Evolutionary conservation across 352 stramenopile genomes (phyloP), one percentile per base, ranked within the genome.

Genomic region (Globisporangium spiculum): DNA sequence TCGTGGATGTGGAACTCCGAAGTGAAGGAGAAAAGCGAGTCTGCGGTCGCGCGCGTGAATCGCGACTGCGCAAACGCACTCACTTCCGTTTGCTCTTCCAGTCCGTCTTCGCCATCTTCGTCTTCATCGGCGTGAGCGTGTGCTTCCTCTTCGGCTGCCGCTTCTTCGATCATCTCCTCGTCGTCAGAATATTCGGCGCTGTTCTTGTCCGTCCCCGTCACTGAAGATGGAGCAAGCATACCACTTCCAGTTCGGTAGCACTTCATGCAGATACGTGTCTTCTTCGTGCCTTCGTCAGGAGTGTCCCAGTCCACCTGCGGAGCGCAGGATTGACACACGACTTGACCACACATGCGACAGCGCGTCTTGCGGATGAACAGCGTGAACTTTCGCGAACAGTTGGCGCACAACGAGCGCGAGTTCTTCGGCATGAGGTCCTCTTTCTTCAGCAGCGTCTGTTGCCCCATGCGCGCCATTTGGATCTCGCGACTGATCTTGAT

Each of bases 381-480:
- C 58, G 80, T 88, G 57, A 93, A 93, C 41, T 86, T 84, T 48
- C 83, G 79, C 61, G 80, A 79, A 60, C 85, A 93, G 46, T 79
- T 82, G 18, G 77, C 66, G 65, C 85, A 93, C 18, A 84, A 50
- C 10, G 76, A 75, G 52, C 83, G 74, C 44, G 78, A 69, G 59
- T 78, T 76, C 72, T 92, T 93, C 10, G 85, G 84, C 72, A 93
- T 84, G 6, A 93, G 67, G 30, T 93, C 76, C 53, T 88, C 79
- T 41, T 88, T 85, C 30, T 80, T 73, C 16, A 91, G 67, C n/a
- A 91, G 67, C 64, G 77, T 81, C 24, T 86, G 80, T n/a, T 78
- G 66, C 3, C 80, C 81, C 69, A 91, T 77, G 52, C 83, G 74
- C 30, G 74, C 72, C 46, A 82, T 76, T 50, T 89, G 82, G 50